Evolutionary conservation across 768 basidiomycete genomes (phyloP).

Genomic region (Tulasnella sp.): DNA sequence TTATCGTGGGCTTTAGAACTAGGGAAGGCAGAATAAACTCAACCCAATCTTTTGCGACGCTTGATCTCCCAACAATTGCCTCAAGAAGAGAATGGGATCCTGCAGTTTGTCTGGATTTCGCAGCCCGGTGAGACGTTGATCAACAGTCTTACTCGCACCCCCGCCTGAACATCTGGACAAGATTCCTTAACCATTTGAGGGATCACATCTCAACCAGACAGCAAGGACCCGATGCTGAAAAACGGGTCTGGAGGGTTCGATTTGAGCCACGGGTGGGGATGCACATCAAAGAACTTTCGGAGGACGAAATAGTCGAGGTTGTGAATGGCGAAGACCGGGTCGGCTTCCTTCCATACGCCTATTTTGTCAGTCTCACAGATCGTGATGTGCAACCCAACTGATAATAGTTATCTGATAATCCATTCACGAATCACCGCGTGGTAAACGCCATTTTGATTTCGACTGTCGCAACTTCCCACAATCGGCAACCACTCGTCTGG

Average conservation of each 20-base stretch:
- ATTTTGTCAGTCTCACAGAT: not conserved
- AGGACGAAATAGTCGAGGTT: slow-evolving; percentile 43
- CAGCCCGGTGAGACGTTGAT: slow-evolving; percentile 28
- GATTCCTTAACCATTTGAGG: slow-evolving; percentile 22
- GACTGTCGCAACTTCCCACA: not conserved
- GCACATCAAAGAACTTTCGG: slow-evolving; percentile 37
- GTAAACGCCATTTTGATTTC: slow-evolving; percentile 5
- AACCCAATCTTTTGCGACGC: slow-evolving; percentile 60
- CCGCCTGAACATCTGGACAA: slow-evolving; percentile 1
- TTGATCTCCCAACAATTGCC: slow-evolving; percentile 64
- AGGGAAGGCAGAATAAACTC: slow-evolving; percentile 52
- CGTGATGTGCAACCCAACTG: not conserved
- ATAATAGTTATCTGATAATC: slow-evolving; percentile 5
- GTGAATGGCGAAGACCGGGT: slow-evolving; percentile 55
- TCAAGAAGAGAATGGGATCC: slow-evolving; percentile 77
- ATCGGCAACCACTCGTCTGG: no score
- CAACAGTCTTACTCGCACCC: not conserved
- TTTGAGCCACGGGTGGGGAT: slow-evolving; percentile 51
- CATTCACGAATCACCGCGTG: not conserved
- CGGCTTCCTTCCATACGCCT: slow-evolving; percentile 71
- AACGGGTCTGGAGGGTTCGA: slow-evolving; percentile 53
- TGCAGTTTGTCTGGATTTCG: slow-evolving; percentile 59
- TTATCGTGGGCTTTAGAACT: slow-evolving; percentile 79
- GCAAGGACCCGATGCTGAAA: not conserved
- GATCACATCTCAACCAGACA: not conserved